Evolutionary conservation across 495 filamentous ascomycete species (phyloP).

Genomic region (Recurvomyces mirabilis): DNA sequence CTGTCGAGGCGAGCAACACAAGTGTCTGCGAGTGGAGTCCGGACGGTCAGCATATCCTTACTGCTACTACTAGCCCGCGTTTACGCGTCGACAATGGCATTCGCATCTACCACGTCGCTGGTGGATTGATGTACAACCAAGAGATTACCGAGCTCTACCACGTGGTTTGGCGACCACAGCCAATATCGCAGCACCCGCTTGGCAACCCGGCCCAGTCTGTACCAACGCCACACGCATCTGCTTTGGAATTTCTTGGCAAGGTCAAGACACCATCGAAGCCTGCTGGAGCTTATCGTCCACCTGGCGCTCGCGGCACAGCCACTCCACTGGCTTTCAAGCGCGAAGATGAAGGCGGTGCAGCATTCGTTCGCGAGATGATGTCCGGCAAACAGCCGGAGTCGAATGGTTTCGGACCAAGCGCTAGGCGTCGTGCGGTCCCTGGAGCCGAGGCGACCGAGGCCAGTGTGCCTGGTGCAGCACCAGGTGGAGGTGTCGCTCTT

Average conservation of each 20-base stretch:
- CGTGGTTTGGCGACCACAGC: constrained; percentile 77
- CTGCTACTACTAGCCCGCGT: constrained; percentile 88
- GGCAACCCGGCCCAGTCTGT: constrained; percentile 66
- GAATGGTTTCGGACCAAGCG: constrained; percentile 60
- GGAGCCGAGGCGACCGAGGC: constrained; percentile 59
- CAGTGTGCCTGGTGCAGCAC: constrained; percentile 53
- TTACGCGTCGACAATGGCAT: constrained; percentile 94
- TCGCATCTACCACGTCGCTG: constrained; percentile 87
- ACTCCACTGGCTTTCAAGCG: constrained; percentile 94
- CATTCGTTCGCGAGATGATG: constrained; percentile 70
- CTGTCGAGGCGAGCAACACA: constrained; percentile 89
- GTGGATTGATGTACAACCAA: constrained; percentile 84
- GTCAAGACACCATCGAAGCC: constrained; percentile 90
- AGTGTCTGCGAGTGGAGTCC: constrained; percentile 95
- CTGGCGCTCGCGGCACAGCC: constrained; percentile 79
- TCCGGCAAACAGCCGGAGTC: constrained; percentile 41
- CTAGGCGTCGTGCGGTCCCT: constrained; percentile 53
- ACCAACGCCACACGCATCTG: constrained; percentile 74
- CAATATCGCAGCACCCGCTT: constrained; percentile 44
- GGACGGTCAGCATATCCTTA: constrained; percentile 87
- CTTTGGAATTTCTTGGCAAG: constrained; percentile 67
- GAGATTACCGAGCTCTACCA: constrained; percentile 91
- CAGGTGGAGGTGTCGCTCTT: constrained; percentile 58
- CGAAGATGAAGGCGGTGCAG: constrained; percentile 90
- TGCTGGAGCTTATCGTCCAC: constrained; percentile 88